Evolutionary conservation across 768 basidiomycete genomes (phyloP), one percentile per base, ranked within the genome.

Genomic region (Filobasidium floriforme): DNA sequence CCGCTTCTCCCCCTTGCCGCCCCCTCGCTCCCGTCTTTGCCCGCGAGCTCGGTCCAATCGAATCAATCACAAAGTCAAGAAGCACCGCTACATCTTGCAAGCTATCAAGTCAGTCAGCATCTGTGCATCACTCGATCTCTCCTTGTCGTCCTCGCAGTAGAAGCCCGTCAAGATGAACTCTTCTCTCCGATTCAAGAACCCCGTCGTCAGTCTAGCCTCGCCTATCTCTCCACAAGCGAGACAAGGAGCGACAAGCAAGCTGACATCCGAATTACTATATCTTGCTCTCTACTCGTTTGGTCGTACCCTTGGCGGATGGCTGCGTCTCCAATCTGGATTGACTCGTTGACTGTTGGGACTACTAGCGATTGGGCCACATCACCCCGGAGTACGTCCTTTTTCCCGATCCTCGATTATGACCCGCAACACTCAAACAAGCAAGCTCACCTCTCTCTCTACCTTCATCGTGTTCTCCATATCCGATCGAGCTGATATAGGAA

Each of bases 111-210:
- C 5, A 49, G 5, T 49, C 46, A 12, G 14, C 14, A 4, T 49
- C 15, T 22, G 3, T 22, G 46, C 14, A 49, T 22, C 46, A 18
- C 46, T 49, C 46, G 3, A 6, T 14, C 12, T 49, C 46, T 49
- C 46, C 22, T 49, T 49, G 22, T 37, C 32, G 32, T 9, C 32
- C 32, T 37, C 32, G 32, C 9, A 3, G 32, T 37, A 37, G 32
- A 37, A 37, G 32, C 32, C 9, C 32, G 32, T 37, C 32, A 24
- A 51, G 24, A 51, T 15, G 24, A 7, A 4, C 18, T 57, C 54
- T 57, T 24, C 54, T 32, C 54, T 57, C 54, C 54, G 54, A 57
- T 57, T 57, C 54, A 57, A 57, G 54, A 57, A 57, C 54, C 54
- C 54, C 29, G 24, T 32, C 22, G 54, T 57, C 24, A 57, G 54